A percentile compares a stretch with the other conserved stretches of the same genome.
phyloP scores from a whole-genome alignment of 164 flowering plant genomes.

The Chimonanthus salicifolius region DNA sequence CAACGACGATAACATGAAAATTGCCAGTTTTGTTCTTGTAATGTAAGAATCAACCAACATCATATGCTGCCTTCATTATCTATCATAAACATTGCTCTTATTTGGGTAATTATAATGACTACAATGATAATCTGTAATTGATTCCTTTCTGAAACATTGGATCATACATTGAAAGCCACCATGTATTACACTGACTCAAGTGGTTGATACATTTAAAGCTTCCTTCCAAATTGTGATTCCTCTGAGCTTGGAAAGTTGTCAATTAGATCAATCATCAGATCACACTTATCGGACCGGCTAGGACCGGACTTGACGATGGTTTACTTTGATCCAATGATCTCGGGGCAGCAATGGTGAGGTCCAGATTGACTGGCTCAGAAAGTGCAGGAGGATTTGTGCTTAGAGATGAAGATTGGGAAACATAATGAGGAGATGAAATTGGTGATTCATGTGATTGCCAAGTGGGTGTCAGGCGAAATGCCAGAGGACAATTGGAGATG shows the following conservation, averaged over 20 bases:
- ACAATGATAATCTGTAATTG: background rate
- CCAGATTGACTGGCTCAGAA: conserved; percentile 27
- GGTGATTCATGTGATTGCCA: conserved; percentile 8
- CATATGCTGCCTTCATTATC: background rate
- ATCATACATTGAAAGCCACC: background rate
- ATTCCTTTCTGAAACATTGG: conserved; percentile 4
- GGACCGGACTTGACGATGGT: conserved; percentile 21
- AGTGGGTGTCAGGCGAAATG: conserved; percentile 5
- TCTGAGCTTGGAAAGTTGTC: background rate
- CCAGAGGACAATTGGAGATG: conserved; percentile 4
- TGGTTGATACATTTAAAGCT: background rate
- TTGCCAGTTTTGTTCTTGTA: background rate
- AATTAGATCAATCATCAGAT: conserved; percentile 13
- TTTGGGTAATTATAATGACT: background rate
- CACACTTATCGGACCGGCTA: conserved; percentile 42
- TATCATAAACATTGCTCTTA: background rate
- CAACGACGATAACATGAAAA: background rate
- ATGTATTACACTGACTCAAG: background rate
- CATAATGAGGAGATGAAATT: conserved; percentile 9
- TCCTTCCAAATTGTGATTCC: conserved; percentile 3
- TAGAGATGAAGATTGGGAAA: conserved; percentile 8
- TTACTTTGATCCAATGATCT: conserved; percentile 27
- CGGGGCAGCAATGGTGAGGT: conserved; percentile 50
- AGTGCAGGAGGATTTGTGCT: background rate
- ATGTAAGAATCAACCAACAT: background rate